A percentile compares a stretch with the other conserved stretches of the same genome.
Conservation (phyloP, 495 filamentous ascomycete genomes). For the Tuber borchii region DNA sequence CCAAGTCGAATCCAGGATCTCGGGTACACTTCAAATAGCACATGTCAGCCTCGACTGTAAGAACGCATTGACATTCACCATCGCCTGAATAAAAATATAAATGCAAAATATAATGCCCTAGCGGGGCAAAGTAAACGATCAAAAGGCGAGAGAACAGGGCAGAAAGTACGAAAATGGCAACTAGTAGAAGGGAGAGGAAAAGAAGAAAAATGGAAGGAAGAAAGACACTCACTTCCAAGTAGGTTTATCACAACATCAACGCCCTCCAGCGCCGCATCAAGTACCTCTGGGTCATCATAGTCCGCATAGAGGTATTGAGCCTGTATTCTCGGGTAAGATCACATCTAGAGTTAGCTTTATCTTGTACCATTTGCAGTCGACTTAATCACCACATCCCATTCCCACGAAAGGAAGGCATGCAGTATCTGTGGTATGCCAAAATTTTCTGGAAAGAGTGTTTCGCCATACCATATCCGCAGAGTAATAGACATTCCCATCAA, state of each 20-base stretch:
- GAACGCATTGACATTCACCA: conserved; percentile 19
- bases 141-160: neutral
- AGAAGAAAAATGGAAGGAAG: neutral
- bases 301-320: conserved; percentile 31
- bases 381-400: neutral
- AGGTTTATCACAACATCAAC: conserved; percentile 35
- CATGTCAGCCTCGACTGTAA: conserved; percentile 31
- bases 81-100: conserved; percentile 21
- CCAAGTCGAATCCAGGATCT: conserved; percentile 33
- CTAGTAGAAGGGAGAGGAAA: conserved; percentile 6
- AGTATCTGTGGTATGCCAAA: neutral
- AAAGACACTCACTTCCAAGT: conserved; percentile 27
- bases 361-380: neutral
- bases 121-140: conserved; percentile 7
- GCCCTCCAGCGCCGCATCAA: conserved; percentile 24
- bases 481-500: conserved; percentile 20
- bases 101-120: conserved; percentile 10
- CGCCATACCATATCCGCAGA: conserved; percentile 22
- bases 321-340: conserved; percentile 4
- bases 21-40: conserved; percentile 37
- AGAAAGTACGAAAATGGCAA: conserved; percentile 11
- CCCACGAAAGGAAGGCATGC: neutral
- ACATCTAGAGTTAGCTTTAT: conserved; percentile 10
- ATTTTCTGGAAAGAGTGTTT: neutral
- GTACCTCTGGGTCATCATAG: conserved; percentile 23